Conservation (phyloP, 257 asterid genomes). For the Solanum lycopersicoides region DNA sequence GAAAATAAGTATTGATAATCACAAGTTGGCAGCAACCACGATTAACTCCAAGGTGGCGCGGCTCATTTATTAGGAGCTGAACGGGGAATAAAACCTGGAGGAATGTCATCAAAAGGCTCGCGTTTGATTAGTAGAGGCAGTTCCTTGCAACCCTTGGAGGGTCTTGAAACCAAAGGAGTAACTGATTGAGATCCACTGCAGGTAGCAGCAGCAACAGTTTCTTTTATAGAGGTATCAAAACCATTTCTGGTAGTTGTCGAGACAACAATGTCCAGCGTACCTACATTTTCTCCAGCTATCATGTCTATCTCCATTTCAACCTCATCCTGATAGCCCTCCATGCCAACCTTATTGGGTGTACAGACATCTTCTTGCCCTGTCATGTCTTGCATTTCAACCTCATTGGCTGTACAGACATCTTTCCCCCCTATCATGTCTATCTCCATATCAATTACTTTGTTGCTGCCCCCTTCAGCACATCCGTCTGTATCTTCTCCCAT, state of each 20-base stretch:
- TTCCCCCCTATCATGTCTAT: conserved; percentile 45
- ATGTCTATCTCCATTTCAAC: conserved; percentile 51
- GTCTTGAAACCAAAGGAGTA: not conserved
- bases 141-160: not conserved
- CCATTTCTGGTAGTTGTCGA: not conserved
- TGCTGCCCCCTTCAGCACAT: not conserved
- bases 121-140: not conserved
- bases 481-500: not conserved
- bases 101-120: conserved; percentile 2
- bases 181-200: not conserved
- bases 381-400: conserved; percentile 55
- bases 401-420: conserved; percentile 23
- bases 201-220: not conserved
- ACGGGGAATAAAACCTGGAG: conserved; percentile 17
- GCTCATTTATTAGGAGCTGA: not conserved
- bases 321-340: not conserved
- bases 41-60: not conserved
- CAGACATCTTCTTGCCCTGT: conserved; percentile 28
- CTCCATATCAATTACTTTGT: conserved; percentile 37
- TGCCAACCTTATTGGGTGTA: conserved; percentile 10
- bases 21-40: not conserved
- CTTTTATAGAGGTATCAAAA: not conserved
- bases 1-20: not conserved
- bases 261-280: conserved; percentile 23
- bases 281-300: conserved; percentile 37